These are phyloP conservation scores for Ustilaginoidea virens DNA, from an alignment of 2,329 filamentous ascomycete species.

Conservation along the genomic window DNA sequence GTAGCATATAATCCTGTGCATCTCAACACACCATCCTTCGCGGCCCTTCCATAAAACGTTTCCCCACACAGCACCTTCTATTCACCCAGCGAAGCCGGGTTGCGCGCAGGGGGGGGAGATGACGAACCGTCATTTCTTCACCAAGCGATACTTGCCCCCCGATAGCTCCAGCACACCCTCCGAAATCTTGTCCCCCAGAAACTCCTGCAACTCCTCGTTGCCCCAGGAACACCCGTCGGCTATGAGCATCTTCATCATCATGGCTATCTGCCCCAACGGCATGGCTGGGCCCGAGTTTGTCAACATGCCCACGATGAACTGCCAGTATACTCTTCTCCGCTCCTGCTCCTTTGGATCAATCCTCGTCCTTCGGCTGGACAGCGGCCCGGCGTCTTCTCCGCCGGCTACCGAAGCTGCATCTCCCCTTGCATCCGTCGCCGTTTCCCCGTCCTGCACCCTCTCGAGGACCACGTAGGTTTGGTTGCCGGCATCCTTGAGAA, in stretches of 20 bases:
- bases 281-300: conserved; percentile 75
- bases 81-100: too few species aligned
- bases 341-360: conserved; percentile 50
- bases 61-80: too few species aligned
- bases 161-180: conserved; percentile 53
- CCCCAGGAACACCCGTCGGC: conserved; percentile 80
- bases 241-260: conserved; percentile 91
- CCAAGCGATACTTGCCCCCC: conserved; percentile 55
- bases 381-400: conserved; percentile 10
- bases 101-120: too few species aligned
- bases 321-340: conserved; percentile 58
- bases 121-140: conserved; percentile 32
- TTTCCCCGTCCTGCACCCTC: conserved; percentile 28
- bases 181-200: conserved; percentile 64
- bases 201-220: conserved; percentile 72
- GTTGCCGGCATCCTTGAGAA: conserved; percentile 40
- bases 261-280: conserved; percentile 65
- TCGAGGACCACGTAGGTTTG: conserved; percentile 56
- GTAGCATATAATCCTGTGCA: too few species aligned
- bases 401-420: conserved; percentile 14
- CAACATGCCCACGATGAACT: conserved; percentile 89
- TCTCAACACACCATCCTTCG: too few species aligned
- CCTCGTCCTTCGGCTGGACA: conserved; percentile 34
- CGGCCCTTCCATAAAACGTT: too few species aligned
- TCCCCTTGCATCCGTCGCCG: conserved; percentile 13